Evolutionary conservation across 179 eudicot species (phyloP), one percentile per base, ranked within the genome.

Genomic region (Patellifolia procumbens): DNA sequence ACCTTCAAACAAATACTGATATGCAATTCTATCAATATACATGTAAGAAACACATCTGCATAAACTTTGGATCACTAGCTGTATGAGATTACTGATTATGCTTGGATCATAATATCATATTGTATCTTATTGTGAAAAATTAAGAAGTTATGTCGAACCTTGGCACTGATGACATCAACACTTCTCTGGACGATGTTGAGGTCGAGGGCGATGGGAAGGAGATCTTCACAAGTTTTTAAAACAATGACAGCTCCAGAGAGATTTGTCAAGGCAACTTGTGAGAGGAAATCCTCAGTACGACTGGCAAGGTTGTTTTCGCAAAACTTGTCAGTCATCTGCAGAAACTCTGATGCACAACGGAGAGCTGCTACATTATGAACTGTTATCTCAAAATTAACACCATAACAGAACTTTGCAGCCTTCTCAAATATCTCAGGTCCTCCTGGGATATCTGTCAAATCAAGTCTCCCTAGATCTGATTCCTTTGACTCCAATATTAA

Each of bases 381-480:
- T 11, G 97, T 95, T 80, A 93, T 94, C 85, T 94, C 97, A 26
- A 94, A 94, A 29, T 94, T 94, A 3, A 94, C 93, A 13, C 94
- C 96, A 64, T 95, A 95, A 74, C 99, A 95, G 83, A 95, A 95
- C 53, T 95, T 95, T 0, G 93, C 97, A 0, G 97, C 95, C 82
- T 91, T 95, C 69, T 95, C 99, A 59, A 95, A 95, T 52, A 76
- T 87, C 77, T 90, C 95, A 1, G 95, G 76, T 26, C 99, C 99
- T 20, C 99, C 99, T 1, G 99, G 99, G 65, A 95, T 93, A 9
- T 84, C 89, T 0, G 98, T 88, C 35, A 95, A 81, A 53, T 95
- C 77, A 24, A 95, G 82, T 53, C 85, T 71, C 0, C 84, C 76
- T 55, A 95, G 53, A 65, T 90, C 98, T 1, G 89, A 76, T 68